A percentile compares a stretch with the other conserved stretches of the same genome.
phyloP scores from a whole-genome alignment of 1,284 basidiomycete species.

The Trichosporon coremiiforme region DNA sequence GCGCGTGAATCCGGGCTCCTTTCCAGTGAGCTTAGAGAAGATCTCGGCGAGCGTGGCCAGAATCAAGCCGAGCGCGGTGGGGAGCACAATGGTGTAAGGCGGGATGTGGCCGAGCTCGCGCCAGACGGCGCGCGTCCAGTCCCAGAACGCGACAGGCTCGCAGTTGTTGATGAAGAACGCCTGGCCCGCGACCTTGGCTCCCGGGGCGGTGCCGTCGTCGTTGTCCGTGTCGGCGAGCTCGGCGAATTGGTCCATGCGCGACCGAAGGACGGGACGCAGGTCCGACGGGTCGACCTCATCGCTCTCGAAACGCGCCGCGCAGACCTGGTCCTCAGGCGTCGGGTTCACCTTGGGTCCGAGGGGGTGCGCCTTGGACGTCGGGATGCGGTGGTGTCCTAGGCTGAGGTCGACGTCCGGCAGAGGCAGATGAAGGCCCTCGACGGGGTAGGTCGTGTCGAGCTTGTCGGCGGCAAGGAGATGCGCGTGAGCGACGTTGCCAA shows the following conservation, averaged over 20 bases:
- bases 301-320: conserved; percentile 66
- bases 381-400: conserved; percentile 65
- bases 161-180: conserved; percentile 98
- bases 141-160: conserved; percentile 96
- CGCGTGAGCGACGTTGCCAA: conserved; percentile 92
- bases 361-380: conserved; percentile 74
- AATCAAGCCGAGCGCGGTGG: conserved; percentile 67
- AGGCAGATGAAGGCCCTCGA: conserved; percentile 61
- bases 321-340: conserved; percentile 62
- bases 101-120: conserved; percentile 68
- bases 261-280: conserved; percentile 66
- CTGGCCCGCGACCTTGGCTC: conserved; percentile 75
- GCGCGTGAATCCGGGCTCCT: conserved; percentile 84
- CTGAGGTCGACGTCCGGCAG: conserved; percentile 68
- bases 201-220: conserved; percentile 29
- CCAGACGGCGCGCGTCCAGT: conserved; percentile 87
- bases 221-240: conserved; percentile 53
- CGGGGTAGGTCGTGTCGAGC: conserved; percentile 53
- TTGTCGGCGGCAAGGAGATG: conserved; percentile 89
- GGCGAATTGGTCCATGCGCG: conserved; percentile 61
- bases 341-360: conserved; percentile 73
- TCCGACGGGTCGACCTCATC: conserved; percentile 54
- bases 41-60: conserved; percentile 74
- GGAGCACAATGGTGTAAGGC: conserved; percentile 64
- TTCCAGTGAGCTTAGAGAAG: conserved; percentile 73